Evolutionary conservation across 1,284 basidiomycete species (phyloP).

Genomic region (Naganishia sp.): DNA sequence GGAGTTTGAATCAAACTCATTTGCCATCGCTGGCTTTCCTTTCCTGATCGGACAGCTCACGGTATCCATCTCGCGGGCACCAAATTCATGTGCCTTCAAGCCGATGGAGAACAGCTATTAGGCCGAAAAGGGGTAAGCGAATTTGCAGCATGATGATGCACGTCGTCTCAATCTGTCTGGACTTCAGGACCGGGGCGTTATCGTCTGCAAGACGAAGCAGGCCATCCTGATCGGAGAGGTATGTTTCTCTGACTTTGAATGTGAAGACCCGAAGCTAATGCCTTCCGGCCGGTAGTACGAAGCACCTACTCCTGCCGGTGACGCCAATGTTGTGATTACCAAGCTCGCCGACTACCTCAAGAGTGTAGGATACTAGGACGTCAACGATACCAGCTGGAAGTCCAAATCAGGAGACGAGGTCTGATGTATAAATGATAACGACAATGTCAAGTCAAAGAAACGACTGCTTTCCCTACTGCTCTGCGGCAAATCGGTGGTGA

Average conservation of each 20-base stretch:
- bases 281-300: slow-evolving; percentile 57
- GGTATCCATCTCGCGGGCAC: slow-evolving; percentile 71
- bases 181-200: slow-evolving; percentile 64
- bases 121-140: slow-evolving; percentile 75
- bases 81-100: slow-evolving; percentile 78
- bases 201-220: slow-evolving; percentile 84
- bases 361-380: slow-evolving; percentile 55
- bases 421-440: slow-evolving; percentile 6
- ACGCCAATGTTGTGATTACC: slow-evolving; percentile 73
- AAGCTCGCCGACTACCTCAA: slow-evolving; percentile 79
- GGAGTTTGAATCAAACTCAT: background rate
- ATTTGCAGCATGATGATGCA: too few relatives aligned
- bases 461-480: background rate
- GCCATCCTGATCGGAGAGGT: slow-evolving; percentile 77
- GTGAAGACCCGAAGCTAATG: background rate
- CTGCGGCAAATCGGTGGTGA: too few relatives aligned
- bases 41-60: slow-evolving; percentile 50
- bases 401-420: background rate
- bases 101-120: slow-evolving; percentile 66
- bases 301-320: slow-evolving; percentile 65
- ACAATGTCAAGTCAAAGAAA: background rate
- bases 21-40: background rate
- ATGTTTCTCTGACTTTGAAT: slow-evolving; percentile 21
- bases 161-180: too few relatives aligned
- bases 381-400: background rate